Base-by-base conservation (phyloP, 192 early-diverging fungal genomes). In the Coemansia sp. region DNA sequence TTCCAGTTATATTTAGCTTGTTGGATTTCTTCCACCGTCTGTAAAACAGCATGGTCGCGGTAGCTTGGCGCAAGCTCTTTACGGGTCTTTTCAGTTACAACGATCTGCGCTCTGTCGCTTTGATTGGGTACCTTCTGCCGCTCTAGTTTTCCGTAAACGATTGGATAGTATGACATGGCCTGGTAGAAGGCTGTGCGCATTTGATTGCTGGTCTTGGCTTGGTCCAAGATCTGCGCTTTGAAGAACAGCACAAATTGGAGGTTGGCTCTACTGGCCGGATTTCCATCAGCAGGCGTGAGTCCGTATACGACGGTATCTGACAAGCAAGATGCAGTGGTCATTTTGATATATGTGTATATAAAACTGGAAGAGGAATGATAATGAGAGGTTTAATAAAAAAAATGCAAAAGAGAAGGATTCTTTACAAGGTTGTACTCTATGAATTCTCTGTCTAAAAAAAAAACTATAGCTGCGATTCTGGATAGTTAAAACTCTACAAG, bases 211-310 rank as follows among this genome's bases (percentile, higher is more conserved):
- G 14, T 35, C 5, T 28, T 14, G 38, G 41, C 37, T 61, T 62
- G 45, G 20, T 59, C 12, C 65, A 11, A 8, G 17, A 48, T 48
- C 45, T 48, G 58, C 17, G 58, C 36, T 60, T 35, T 20, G 36
- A 66, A 80, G 51, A 80, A 80, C 34, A 75, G 61, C 15, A 80
- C 78, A 68, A 80, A 72, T 63, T 74, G 78, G 20, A 80, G 61
- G 63, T 80, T 75, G n/a, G 78, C 63, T 11, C 78, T 53, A 58
- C 66, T 80, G 28, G 52, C 20, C 8, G 69, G 73, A 58, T 72
- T 75, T 14, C 78, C 78, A 34, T 80, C 78, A 8, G 70, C 56
- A 9, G 64, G 45, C 12, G 78, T 80, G 14, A 80, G 63, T 69
- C 64, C 66, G 37, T 72, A 71, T n/a, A 68, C n/a, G 58, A 68